phyloP scores from a whole-genome alignment of 176 grass and related monocot genomes.

The Ensete ventricosum region DNA sequence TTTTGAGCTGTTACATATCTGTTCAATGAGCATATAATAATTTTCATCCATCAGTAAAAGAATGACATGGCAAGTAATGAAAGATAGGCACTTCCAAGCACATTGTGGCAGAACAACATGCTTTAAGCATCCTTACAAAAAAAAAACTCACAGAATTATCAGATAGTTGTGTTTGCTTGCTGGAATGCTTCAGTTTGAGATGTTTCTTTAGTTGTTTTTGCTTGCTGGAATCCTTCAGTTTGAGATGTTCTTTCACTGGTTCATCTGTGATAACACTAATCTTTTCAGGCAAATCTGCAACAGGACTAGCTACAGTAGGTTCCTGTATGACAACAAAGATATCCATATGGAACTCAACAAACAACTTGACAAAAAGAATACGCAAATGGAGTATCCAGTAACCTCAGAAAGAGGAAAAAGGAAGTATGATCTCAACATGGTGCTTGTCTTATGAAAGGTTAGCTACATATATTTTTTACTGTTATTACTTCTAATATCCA shows the following conservation, averaged over 20 bases:
- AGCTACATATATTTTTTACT: not conserved
- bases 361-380: not conserved
- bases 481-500: not conserved
- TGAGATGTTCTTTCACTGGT: slow-evolving; percentile 26
- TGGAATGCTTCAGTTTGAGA: slow-evolving; percentile 15
- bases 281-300: not conserved
- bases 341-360: not conserved
- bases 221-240: slow-evolving; percentile 14
- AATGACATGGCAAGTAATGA: not conserved
- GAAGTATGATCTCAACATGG: not conserved
- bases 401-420: not conserved
- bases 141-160: slow-evolving; percentile 38
- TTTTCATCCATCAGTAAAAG: not conserved
- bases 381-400: not conserved
- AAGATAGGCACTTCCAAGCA: not conserved
- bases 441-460: not conserved
- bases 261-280: not conserved
- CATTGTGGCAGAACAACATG: not conserved
- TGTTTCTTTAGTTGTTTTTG: slow-evolving; percentile 29
- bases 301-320: slow-evolving; percentile 4
- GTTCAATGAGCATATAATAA: not conserved
- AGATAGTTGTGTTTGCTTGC: slow-evolving; percentile 22
- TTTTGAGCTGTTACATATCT: too few species aligned
- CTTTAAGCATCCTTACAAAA: not conserved
- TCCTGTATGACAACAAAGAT: slow-evolving; percentile 21